phyloP scores from a whole-genome alignment of 2,329 filamentous ascomycete genomes.

The Juglanconis sp. region DNA sequence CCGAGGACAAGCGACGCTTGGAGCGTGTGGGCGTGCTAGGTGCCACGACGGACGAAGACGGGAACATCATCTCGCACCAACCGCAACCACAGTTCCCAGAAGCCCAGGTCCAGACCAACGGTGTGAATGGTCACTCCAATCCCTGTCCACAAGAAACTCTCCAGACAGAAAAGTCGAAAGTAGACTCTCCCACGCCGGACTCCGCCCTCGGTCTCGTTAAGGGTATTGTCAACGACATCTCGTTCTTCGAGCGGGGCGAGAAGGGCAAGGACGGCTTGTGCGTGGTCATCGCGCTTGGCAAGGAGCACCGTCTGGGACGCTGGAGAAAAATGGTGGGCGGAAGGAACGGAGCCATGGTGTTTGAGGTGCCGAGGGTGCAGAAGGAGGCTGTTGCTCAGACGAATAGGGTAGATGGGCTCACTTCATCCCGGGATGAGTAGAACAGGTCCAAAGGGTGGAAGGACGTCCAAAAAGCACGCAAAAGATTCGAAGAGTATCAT shows the following conservation, averaged over 20 bases:
- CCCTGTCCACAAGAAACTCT: neutral
- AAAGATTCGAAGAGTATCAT: neutral
- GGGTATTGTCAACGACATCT: constrained; percentile 85
- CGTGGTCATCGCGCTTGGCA: constrained; percentile 81
- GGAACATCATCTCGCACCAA: constrained; percentile 15
- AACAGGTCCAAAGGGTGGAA: neutral
- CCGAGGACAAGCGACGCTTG: constrained; percentile 76
- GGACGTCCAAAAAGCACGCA: neutral
- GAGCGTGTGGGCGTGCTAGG: constrained; percentile 69
- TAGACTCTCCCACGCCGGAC: constrained; percentile 13
- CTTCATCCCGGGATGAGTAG: constrained; percentile 18
- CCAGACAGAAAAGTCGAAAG: constrained; percentile 15
- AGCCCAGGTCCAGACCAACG: constrained; percentile 25
- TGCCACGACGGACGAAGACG: constrained; percentile 22
- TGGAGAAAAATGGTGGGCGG: constrained; percentile 67
- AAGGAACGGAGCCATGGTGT: constrained; percentile 82
- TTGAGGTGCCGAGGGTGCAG: constrained; percentile 65
- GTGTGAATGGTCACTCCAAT: constrained; percentile 1
- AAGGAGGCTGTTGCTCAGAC: constrained; percentile 22
- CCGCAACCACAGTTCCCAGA: constrained; percentile 15
- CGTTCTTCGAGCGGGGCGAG: constrained; percentile 80
- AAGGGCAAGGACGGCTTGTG: constrained; percentile 74
- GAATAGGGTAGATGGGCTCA: constrained; percentile 33
- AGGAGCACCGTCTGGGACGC: constrained; percentile 78
- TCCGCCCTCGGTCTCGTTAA: constrained; percentile 40